Base-by-base conservation (phyloP, 2,329 filamentous ascomycete genomes). In the Dactylellina leptospora region DNA sequence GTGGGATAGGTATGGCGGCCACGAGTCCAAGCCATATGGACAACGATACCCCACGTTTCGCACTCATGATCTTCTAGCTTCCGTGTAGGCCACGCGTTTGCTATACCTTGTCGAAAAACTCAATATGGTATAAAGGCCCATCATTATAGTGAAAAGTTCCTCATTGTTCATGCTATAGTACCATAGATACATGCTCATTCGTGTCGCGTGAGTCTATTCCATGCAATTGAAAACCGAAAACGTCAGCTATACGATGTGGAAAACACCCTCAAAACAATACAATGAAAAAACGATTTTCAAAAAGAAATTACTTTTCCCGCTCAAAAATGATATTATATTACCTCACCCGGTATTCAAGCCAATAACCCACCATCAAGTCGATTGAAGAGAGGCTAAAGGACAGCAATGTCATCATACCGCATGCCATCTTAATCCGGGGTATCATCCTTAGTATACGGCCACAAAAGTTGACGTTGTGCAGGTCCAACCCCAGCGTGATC, bases 361-460 rank as follows among this genome's bases (percentile, higher is more conserved):
- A n/a, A n/a, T n/a, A 40, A 63, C 16, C 3, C 22, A 18, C 16
- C 20, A 63, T 48, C 48, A 50, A 20, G 22, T 38, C 42, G 38
- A 6, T 6, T 11, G 20, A 22, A 50, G 60, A 23, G 50, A 47
- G 10, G 23, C 5, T 10, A 23, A 13, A 20, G 48, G n/a, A n/a
- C n/a, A n/a, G n/a, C n/a, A n/a, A n/a, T n/a, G n/a, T n/a, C n/a
- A n/a, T n/a, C n/a, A n/a, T n/a, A n/a, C n/a, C n/a, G n/a, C n/a
- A 40, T 11, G 8, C 11, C 13, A 40, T 40, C 36, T 72, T 55
- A 72, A 59, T 72, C 68, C 4, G 68, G 68, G 4, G 28, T 30
- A 20, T 72, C 68, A 18, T 72, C 59, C 9, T 64, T 72, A 13
- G 59, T 72, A 47, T 72, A 64, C 6, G 68, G 68, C 68, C 68